Evolutionary conservation across 2,329 filamentous ascomycete species (phyloP).

Genomic region (Cladosporium oxysporum): DNA sequence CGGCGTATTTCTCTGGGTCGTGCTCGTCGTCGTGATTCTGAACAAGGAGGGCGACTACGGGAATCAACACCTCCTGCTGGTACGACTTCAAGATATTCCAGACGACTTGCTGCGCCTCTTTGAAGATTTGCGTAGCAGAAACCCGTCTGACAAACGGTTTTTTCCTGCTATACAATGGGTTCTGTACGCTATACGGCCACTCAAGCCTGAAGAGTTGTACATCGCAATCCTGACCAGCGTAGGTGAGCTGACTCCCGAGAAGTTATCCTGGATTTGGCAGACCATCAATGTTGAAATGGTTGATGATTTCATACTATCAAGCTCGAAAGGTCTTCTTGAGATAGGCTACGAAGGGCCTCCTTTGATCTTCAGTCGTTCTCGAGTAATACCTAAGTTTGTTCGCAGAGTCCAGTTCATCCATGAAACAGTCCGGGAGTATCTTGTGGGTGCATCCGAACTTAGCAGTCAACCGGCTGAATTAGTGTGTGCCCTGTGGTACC

Average conservation of each 20-base stretch:
- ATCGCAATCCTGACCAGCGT: slow-evolving; percentile 48
- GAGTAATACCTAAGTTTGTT: neutral
- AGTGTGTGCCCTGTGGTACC: too few species aligned
- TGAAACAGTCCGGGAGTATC: slow-evolving; percentile 53
- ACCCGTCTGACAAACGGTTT: slow-evolving; percentile 53
- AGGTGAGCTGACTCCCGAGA: slow-evolving; percentile 32
- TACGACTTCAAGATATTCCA: slow-evolving; percentile 44
- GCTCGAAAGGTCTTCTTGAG: slow-evolving; percentile 55
- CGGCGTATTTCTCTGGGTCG: slow-evolving; percentile 51
- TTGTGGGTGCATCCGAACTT: slow-evolving; percentile 42
- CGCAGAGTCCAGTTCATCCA: slow-evolving; percentile 56
- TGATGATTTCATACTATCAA: too few species aligned
- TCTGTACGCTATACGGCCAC: slow-evolving; percentile 45
- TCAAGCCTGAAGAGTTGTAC: slow-evolving; percentile 50
- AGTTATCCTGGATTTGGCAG: slow-evolving; percentile 40
- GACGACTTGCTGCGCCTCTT: slow-evolving; percentile 52
- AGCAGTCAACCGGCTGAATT: too few species aligned
- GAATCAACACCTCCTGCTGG: slow-evolving; percentile 33
- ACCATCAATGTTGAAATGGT: too few species aligned
- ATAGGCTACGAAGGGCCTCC: neutral
- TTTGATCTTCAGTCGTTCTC: too few species aligned
- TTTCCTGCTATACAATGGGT: too few species aligned
- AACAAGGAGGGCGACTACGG: slow-evolving; percentile 44
- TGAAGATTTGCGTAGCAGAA: slow-evolving; percentile 51
- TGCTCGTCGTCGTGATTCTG: slow-evolving; percentile 49